Percentiles rank a stretch among this genome's conserved stretches.
Evolutionary conservation across 2,329 filamentous ascomycete genomes (phyloP).

Genomic region (Stachybotrys chartarum): DNA sequence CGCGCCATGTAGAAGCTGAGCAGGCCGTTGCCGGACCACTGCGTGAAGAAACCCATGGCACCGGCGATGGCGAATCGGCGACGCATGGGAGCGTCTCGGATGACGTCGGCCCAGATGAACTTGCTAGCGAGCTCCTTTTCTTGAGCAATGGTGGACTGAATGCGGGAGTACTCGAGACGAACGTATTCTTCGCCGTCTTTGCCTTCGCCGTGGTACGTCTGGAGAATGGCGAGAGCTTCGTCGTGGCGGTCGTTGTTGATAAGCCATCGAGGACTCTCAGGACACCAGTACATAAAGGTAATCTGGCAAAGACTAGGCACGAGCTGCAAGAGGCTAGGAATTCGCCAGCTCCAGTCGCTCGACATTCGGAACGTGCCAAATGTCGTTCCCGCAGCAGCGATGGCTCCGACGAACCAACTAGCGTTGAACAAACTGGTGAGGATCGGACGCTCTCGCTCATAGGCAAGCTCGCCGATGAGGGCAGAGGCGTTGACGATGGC

Average conservation of each 20-base stretch:
- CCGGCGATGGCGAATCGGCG: conserved; percentile 16
- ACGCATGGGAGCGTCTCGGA: conserved; percentile 17
- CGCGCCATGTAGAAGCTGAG: conserved; percentile 30
- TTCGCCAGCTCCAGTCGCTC: conserved; percentile 16
- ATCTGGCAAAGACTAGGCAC: conserved; percentile 10
- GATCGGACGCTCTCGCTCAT: conserved; percentile 10
- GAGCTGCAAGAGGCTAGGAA: conserved; percentile 15
- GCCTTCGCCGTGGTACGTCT: conserved; percentile 35
- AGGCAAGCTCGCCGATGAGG: conserved; percentile 27
- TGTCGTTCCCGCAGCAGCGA: conserved; percentile 18
- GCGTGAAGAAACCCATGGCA: conserved; percentile 15
- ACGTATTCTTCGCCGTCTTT: conserved; percentile 19
- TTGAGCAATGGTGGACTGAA: conserved; percentile 17
- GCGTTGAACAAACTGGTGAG: conserved; percentile 4
- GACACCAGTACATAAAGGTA: conserved; percentile 7
- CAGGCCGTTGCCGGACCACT: conserved; percentile 21
- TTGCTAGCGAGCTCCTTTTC: conserved; percentile 17
- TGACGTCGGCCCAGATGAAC: conserved; percentile 12
- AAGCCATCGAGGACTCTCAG: conserved; percentile 14
- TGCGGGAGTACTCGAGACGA: conserved; percentile 20
- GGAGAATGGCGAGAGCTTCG: conserved; percentile 24
- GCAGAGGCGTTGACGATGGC: conserved; percentile 24
- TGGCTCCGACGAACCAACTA: conserved; percentile 33
- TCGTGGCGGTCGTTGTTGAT: conserved; percentile 29
- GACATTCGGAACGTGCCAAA: conserved; percentile 17